Evolutionary conservation across 306 rosid genomes (phyloP).

Genomic region (Argentina anserina): DNA sequence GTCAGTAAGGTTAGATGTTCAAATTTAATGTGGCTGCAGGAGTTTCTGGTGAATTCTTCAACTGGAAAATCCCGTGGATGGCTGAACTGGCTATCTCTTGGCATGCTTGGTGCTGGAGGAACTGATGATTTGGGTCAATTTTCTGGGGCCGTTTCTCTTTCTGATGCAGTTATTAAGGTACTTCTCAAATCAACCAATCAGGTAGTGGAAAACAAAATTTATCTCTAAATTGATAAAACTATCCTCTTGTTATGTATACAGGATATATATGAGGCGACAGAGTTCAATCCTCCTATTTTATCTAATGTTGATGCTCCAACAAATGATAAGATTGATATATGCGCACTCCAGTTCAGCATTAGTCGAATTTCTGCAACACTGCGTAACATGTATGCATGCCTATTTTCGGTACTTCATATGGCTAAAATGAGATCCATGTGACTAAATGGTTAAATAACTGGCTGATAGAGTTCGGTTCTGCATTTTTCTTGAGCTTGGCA

Average conservation of each 20-base stretch:
- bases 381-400: constrained; percentile 55
- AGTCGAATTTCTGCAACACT: constrained; percentile 55
- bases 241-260: constrained; percentile 25
- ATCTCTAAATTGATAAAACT: background rate
- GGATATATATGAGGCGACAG: constrained; percentile 90
- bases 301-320: constrained; percentile 37
- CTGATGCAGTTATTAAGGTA: constrained; percentile 90
- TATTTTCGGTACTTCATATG: constrained; percentile 23
- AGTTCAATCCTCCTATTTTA: constrained; percentile 65
- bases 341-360: constrained; percentile 53
- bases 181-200: constrained; percentile 6
- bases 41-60: constrained; percentile 46
- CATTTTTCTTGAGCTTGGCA: constrained; percentile 8
- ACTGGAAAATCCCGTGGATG: constrained; percentile 75
- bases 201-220: constrained; percentile 2
- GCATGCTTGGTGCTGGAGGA: constrained; percentile 99
- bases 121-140: constrained; percentile 92
- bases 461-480: constrained; percentile 1
- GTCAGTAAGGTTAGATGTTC: background rate
- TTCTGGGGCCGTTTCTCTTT: constrained; percentile 70
- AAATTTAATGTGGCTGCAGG: constrained; percentile 36
- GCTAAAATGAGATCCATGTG: background rate
- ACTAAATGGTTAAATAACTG: constrained; percentile 3
- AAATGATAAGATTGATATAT: constrained; percentile 49
- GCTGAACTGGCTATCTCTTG: constrained; percentile 95